Evolutionary conservation across 164 flowering plant species (phyloP), one percentile per base, ranked within the genome.

Genomic region (Piper betle): DNA sequence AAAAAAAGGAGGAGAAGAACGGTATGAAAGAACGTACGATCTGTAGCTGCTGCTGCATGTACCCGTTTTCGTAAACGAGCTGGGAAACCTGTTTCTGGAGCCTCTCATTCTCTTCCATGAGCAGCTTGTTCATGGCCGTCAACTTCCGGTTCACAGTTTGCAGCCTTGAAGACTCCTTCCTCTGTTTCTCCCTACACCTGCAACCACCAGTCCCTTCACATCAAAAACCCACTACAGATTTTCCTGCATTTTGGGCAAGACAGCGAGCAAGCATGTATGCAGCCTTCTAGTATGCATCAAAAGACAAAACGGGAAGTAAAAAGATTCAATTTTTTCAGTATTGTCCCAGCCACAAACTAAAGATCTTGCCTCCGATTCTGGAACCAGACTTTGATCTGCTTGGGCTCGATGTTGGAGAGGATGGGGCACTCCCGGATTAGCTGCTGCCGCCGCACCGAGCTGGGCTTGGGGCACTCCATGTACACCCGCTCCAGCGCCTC

Each of bases 361-460:
- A 46, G 50, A 46, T 46, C 50, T 54, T 66, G 72, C 91, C 88
- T 84, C 68, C 88, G 87, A 68, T 86, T 86, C 70, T 86, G 92
- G 63, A 86, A 86, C 92, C 92, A 86, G 66, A 86, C 88, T 81
- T 86, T 86, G 81, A 86, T 84, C 78, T 86, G 92, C 65, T 78
- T 86, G 15, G 92, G 87, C 59, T 86, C 92, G 41, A 86, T 86
- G 69, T 86, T 82, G 58, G 80, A 71, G 1, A 86, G 75, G 68
- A 86, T 80, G 39, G 87, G 87, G 67, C 83, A 86, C 59, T 86
- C 92, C 9, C 88, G 74, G 52, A 86, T 77, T 66, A 86, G 70
- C 65, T 86, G 92, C 52, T 86, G 92, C 60, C 88, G 66, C 8
- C 92, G 78, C 68, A 84, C 54, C 5, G 92, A 86, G 59, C 85